Base-by-base conservation (phyloP, 2,329 filamentous ascomycete species). In the Plenodomus tracheiphilus region DNA sequence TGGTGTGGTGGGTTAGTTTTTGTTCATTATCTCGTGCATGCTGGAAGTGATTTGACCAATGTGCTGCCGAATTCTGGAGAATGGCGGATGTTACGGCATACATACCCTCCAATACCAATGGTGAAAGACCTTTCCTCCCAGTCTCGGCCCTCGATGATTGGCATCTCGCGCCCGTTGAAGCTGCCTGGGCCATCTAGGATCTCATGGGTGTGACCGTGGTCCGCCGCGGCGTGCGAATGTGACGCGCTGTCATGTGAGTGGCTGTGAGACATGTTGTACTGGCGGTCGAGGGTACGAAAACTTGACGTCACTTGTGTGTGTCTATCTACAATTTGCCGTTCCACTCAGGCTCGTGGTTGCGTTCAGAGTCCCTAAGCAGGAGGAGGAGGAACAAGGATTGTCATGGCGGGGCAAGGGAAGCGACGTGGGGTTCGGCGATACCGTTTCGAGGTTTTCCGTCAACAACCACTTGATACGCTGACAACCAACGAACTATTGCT, bases 131-230 rank as follows among this genome's bases (percentile, higher is more conserved):
- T 82, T 58, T 96, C 89, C 21, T 81, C 81, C 89, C 92, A 99
- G 69, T 92, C 82, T 46, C 93, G 83, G 10, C 91, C 91, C 61
- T 96, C 89, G 56, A 91, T 84, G 47, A 97, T 88, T 54, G 93
- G 94, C 89, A 96, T 92, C 77, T 97, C 94, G 15, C 94, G 86
- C 42, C 87, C 87, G 25, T 94, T 75, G 71, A 88, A 97, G 68
- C 91, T 96, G 38, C 94, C 94, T 0, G 94, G 94, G 0, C 93
- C 93, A 67, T 94, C 87, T 60, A 97, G 87, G 66, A 97, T 91
- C 79, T 97, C 94, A 73, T 97, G 94, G 1, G 87, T 89, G 78
- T 99, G 94, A 64, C 94, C 94, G 73, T 97, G 94, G 68, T 93
- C 88, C 36, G 79, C 80, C 46, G 80, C 81, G 52, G 66, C 71